Evolutionary conservation across 495 filamentous ascomycete genomes (phyloP).

Genomic region (Penicillium maclennaniae): DNA sequence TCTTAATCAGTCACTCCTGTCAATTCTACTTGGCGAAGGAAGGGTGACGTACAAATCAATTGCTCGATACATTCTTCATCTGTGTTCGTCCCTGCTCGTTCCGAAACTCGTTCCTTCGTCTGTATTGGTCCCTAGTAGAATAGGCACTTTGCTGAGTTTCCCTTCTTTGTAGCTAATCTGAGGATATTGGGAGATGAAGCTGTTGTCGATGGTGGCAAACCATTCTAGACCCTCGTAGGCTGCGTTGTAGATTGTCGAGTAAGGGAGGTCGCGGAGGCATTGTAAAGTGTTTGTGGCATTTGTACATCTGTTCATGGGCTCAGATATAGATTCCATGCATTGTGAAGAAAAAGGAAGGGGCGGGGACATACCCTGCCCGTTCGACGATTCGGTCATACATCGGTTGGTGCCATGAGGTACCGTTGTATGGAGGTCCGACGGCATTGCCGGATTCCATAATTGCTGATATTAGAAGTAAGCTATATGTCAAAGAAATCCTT

Average conservation of each 20-base stretch:
- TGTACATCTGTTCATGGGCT: conserved; percentile 49
- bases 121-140: conserved; percentile 44
- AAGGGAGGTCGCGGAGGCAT: conserved; percentile 58
- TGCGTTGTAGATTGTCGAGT: conserved; percentile 53
- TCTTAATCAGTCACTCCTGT: not conserved
- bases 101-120: conserved; percentile 50
- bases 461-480: conserved; percentile 22
- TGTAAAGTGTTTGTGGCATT: conserved; percentile 51
- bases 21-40: not conserved
- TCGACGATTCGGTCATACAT: conserved; percentile 38
- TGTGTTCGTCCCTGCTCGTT: conserved; percentile 40
- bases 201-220: conserved; percentile 48
- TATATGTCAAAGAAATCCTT: not conserved
- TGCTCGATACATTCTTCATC: conserved; percentile 42
- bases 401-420: conserved; percentile 39
- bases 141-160: conserved; percentile 40
- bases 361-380: conserved; percentile 25
- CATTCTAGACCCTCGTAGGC: conserved; percentile 39
- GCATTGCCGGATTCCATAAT: conserved; percentile 67
- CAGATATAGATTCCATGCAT: not conserved
- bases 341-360: too few relatives aligned
- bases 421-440: conserved; percentile 37
- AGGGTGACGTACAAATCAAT: conserved; percentile 28
- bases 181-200: conserved; percentile 45
- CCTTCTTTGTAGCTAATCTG: conserved; percentile 32